Base-by-base conservation (phyloP, 2,329 filamentous ascomycete species). In the Sarocladium brachiariae region DNA sequence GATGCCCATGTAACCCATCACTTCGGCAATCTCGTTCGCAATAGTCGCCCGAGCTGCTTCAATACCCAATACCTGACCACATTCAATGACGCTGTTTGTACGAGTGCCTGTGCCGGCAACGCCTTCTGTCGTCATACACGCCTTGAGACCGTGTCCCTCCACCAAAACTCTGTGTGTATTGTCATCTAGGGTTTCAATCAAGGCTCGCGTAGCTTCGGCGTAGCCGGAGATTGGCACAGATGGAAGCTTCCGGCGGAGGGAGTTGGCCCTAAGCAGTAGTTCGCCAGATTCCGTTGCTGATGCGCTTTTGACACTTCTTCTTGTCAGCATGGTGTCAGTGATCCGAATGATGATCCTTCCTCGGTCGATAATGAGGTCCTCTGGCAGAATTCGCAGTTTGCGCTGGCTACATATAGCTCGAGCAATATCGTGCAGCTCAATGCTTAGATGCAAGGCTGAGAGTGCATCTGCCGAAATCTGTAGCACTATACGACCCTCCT, bases 1-100 rank as follows among this genome's bases (percentile, higher is more conserved):
- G 61, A 99, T 97, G 67, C 82, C 84, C 90, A 99, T 96, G 65
- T 86, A 83, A 33, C 81, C 81, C 91, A 97, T 99, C 63, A 97
- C 93, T 49, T 78, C 77, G 50, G 77, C 79, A 61, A 99, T 97
- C 72, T 99, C 93, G 41, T 80, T 74, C 46, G 93, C 87, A 62
- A 99, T 97, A 6, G 91, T 95, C 3, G 79, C 80, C 53, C 92
- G 83, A 2, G 93, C 93, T 1, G 93, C 93, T 73, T 99, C 93
- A 60, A 99, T 96, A 47, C 93, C 93, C 3, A 99, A 81, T 0
- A 97, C 84, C 19, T 93, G 83, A 31, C 81, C 77, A 59, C 84
- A 86, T 70, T 99, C 93, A 80, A 96, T 89, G 58, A 99, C 84
- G 62, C 84, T 89, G 73, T 99, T 99, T 55, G 86, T 85, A 9